A percentile compares a stretch with the other conserved stretches of the same genome.
phyloP scores from a whole-genome alignment of 495 filamentous ascomycete genomes.

The Penicillium psychrofluorescens region DNA sequence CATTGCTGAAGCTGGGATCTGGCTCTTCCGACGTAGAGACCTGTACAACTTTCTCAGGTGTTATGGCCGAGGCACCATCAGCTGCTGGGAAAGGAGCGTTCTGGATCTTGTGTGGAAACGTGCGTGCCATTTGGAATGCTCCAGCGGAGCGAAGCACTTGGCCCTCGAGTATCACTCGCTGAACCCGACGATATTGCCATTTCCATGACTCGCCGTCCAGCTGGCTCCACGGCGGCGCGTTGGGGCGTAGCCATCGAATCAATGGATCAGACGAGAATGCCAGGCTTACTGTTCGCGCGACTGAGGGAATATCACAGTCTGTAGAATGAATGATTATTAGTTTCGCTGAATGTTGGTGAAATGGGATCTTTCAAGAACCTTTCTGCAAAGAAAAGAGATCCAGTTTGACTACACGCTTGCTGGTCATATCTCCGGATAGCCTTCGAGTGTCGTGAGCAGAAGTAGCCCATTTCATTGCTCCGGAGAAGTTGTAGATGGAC shows the following conservation, averaged over 20 bases:
- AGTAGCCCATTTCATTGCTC: not conserved
- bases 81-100: not conserved
- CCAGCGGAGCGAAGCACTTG: slow-evolving; percentile 12
- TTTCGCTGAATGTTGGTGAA: not conserved
- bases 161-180: slow-evolving; percentile 14
- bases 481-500: not conserved
- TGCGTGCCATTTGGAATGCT: slow-evolving; percentile 3
- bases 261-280: slow-evolving; percentile 24
- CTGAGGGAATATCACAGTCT: slow-evolving; percentile 9
- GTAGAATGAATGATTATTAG: not conserved
- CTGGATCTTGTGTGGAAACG: slow-evolving; percentile 1
- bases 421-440: too few relatives aligned
- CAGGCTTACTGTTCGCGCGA: slow-evolving; percentile 15
- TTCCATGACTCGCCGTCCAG: slow-evolving; percentile 1
- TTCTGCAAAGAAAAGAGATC: slow-evolving; percentile 3
- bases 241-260: slow-evolving; percentile 22
- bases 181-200: slow-evolving; percentile 24
- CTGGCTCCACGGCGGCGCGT: slow-evolving; percentile 11
- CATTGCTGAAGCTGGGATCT: not conserved
- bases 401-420: not conserved
- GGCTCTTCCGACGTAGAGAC: not conserved
- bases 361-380: not conserved
- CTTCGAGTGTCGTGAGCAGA: too few relatives aligned
- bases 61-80: not conserved
- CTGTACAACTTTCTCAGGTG: not conserved